Evolutionary conservation across 768 basidiomycete genomes (phyloP), one percentile per base, ranked within the genome.

Genomic region (Termitomyces eurrhizus): DNA sequence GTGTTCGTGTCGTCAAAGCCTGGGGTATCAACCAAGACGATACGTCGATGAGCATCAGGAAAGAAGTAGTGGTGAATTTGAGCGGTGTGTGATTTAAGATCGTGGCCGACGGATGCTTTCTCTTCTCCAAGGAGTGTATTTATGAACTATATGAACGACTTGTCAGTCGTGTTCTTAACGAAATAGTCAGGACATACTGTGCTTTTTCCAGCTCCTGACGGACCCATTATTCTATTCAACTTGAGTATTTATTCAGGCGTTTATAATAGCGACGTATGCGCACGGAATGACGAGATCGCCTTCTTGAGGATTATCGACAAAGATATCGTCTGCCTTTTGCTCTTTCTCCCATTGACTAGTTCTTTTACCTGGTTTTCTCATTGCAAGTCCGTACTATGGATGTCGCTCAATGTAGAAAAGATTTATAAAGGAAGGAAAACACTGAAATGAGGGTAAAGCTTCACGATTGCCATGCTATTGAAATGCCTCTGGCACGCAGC

Each of bases 11-110:
- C 63, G 37, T 69, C 66, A 36, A 69, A 69, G 8, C 68, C 68
- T n/a, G 68, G 68, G 1, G 68, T 69, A 36, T 69, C 68, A 14
- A 69, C 53, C 3, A 69, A 24, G 44, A 67, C 57, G 13, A 67
- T 36, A 3, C 66, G 65, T 9, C 55, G 58, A 41, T 58, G 14
- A 4, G 61, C 46, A 44, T 62, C 56, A n/a, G 55, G 52, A 4
- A 61, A 4, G 29, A 60, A 29, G 44, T 55, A 52, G 24, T 63
- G 59, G 2, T 65, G 59, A 3, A 65, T 26, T 14, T 58, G 59
- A 13, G 57, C 45, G 4, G 62, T 65, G 11, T 63, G 48, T 6
- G 62, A 60, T 32, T 55, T 41, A 29, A 63, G 53, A 41, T 59
- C 49, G 24, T 65, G 64, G 1, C 62, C 62, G 29, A 65, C 64